Base-by-base conservation (phyloP, 305 asterid genomes). In the Fraxinus dipetala region DNA sequence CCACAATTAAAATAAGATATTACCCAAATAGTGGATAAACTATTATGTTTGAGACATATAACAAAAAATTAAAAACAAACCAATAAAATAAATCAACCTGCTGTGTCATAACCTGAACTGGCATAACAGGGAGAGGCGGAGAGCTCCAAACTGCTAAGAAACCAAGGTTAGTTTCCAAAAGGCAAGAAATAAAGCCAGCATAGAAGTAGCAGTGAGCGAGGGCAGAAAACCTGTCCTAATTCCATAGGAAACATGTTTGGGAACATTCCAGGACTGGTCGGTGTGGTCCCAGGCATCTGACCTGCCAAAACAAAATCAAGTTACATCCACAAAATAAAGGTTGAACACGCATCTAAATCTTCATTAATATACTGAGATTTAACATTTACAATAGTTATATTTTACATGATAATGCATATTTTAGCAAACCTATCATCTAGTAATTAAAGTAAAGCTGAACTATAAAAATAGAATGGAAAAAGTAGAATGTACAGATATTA, bases 81-180 rank as follows among this genome's bases (percentile, higher is more conserved):
- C 32, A 78, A 4, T 72, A 18, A 67, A 9, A 77, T 56, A 82
- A 77, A 24, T 40, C 86, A 84, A 95, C 99, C 99, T 95, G 98
- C 89, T 95, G 98, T 56, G 99, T 95, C 99, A 94, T 95, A 32
- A 96, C 98, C 87, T 94, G 98, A 75, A 95, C 90, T 76, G 98
- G 97, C 96, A 94, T 89, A 61, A 91, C 61, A 18, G 97, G 97
- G 48, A 95, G 26, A 24, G 26, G 26, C 26, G 1, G 26, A 24
- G 92, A 70, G 90, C 89, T 86, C 92, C 94, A 43, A 91, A 90
- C 97, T 95, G 97, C 87, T 80, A 86, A 43, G 48, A 86, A 80
- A 83, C 76, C 22, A 76, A 82, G 0, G 48, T 34, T 30, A 74
- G 75, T 59, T 30, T 6, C 54, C 59, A 73, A 61, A 38, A 48